Conservation (phyloP, 441 rosid genomes). For the Pelargonium fulgidum region DNA sequence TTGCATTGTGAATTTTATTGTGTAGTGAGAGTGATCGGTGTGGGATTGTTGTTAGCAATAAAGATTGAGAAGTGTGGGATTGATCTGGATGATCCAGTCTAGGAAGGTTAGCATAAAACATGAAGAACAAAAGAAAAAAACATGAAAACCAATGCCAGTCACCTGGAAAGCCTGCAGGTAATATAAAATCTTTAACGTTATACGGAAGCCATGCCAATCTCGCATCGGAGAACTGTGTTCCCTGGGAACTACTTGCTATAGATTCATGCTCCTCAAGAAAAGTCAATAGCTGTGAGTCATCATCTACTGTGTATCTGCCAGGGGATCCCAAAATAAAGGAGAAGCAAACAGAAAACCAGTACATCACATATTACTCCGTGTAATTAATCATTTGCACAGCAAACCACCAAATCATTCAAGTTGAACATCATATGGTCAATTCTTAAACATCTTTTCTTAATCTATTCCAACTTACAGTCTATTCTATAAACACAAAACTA, state of each 20-base stretch:
- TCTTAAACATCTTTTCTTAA: background rate
- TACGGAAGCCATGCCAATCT: slow-evolving; percentile 58
- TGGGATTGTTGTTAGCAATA: too few relatives aligned
- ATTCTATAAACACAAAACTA: background rate
- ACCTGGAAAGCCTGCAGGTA: slow-evolving; percentile 93
- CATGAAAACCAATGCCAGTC: slow-evolving; percentile 8
- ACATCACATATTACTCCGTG: background rate
- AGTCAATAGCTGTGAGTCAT: slow-evolving; percentile 41
- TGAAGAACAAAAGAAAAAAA: background rate
- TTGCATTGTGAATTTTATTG: too few relatives aligned
- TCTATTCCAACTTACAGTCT: background rate
- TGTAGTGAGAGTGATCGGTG: too few relatives aligned
- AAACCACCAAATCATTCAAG: background rate
- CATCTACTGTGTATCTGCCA: slow-evolving; percentile 55
- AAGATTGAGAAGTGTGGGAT: too few relatives aligned
- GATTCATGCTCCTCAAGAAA: slow-evolving; percentile 32
- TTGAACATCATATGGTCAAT: background rate
- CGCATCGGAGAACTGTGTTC: slow-evolving; percentile 28
- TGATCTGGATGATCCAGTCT: too few relatives aligned
- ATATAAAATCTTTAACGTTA: slow-evolving; percentile 52
- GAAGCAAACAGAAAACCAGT: background rate
- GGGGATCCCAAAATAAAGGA: slow-evolving; percentile 10
- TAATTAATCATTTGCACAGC: background rate
- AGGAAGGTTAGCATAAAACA: too few relatives aligned
- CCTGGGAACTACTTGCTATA: slow-evolving; percentile 17